Percentiles rank a stretch among this genome's conserved stretches.
Conservation (phyloP, 2,329 filamentous ascomycete genomes). For the Colletotrichum sublineola region DNA sequence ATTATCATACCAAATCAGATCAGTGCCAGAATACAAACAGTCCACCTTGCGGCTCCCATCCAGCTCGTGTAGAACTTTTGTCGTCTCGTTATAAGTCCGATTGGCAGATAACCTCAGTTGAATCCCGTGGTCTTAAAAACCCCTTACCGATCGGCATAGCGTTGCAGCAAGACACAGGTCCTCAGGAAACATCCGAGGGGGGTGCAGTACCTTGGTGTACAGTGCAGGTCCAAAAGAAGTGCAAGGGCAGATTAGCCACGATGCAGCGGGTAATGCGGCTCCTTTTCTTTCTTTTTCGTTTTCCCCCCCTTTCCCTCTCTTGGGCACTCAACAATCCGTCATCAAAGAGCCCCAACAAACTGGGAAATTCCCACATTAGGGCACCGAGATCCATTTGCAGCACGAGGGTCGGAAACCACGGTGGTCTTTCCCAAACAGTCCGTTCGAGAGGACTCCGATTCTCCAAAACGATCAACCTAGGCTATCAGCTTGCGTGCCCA, state of each 20-base stretch:
- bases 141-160: not conserved
- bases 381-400: conserved; percentile 10
- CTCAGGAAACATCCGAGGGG: not conserved
- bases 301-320: too few relatives aligned
- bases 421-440: conserved; percentile 20
- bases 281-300: not conserved
- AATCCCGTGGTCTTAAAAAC: not conserved
- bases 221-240: not conserved
- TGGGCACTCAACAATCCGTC: conserved; percentile 33
- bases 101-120: not conserved
- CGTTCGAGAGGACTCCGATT: conserved; percentile 15
- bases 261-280: conserved; percentile 25
- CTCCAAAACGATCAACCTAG: conserved; percentile 14
- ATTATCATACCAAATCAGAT: conserved; percentile 5
- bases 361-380: conserved; percentile 29
- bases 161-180: not conserved
- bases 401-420: conserved; percentile 30
- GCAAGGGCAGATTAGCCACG: not conserved
- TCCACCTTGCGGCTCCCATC: not conserved
- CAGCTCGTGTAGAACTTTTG: not conserved
- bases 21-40: conserved; percentile 18
- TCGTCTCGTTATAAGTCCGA: not conserved
- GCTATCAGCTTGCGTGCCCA: not conserved
- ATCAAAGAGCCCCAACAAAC: conserved; percentile 36
- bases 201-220: not conserved